Base-by-base conservation (phyloP, 2,329 filamentous ascomycete species). In the Exophiala bonariae region DNA sequence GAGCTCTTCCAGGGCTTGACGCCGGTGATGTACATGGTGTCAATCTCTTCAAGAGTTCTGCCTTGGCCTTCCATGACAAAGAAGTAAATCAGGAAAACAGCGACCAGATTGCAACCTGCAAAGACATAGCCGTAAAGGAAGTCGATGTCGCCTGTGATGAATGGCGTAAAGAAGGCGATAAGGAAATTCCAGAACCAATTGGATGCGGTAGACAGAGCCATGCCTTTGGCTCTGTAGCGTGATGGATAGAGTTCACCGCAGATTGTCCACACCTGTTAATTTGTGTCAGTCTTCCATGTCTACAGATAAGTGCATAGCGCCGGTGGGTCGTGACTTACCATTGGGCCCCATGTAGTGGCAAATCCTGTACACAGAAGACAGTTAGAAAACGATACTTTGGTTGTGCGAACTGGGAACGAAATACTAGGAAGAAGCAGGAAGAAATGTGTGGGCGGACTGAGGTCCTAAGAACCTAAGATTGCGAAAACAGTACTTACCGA, bases 151-250 rank as follows among this genome's bases (percentile, higher is more conserved):
- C 72, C 71, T 1, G 82, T 86, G 63, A 91, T 90, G 66, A 89
- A 90, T 0, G 87, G 85, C 0, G 87, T 89, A 73, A 91, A 89
- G 75, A 91, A 91, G 1, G 80, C 81, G 55, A 87, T 74, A 59
- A 86, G 67, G 67, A 90, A 90, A 66, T 89, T 87, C 82, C 83
- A 88, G 23, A 70, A 66, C 87, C 87, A 92, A 69, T 92, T 92
- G 30, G 86, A 81, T 2, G 86, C 81, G 65, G 48, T 71, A 1
- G 66, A 57, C 11, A 70, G 47, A 2, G 64, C 63, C 23, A 69
- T 64, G 4, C 63, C 64, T 38, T 67, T 68, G 30, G 65, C 63
- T 3, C 67, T 61, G 37, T 67, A 64, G 41, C 66, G 63, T 5
- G 67, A 64, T 6, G 72, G 72, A 52, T 72, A 75, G 45, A 75